Conservation (phyloP, 2,329 filamentous ascomycete genomes). For the Cryphonectria nitschkei region DNA sequence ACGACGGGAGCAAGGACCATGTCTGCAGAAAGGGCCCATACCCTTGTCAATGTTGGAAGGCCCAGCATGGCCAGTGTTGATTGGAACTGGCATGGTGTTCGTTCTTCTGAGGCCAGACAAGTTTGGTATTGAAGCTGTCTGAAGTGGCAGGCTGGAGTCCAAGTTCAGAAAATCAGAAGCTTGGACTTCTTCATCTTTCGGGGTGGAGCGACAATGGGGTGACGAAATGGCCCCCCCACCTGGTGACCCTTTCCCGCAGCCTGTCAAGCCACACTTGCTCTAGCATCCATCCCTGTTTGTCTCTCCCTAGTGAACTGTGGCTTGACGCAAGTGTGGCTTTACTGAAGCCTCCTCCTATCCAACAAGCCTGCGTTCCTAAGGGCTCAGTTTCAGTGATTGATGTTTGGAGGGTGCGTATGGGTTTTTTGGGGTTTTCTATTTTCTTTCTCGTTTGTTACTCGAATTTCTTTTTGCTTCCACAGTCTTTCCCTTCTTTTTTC, state of each 20-base stretch:
- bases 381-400: not conserved
- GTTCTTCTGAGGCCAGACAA: not conserved
- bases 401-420: too few relatives aligned
- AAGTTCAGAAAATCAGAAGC: slow-evolving; percentile 11
- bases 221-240: slow-evolving; percentile 12
- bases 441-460: not conserved
- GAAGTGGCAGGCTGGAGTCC: not conserved
- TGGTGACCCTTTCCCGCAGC: not conserved
- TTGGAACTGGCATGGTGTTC: slow-evolving; percentile 40
- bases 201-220: slow-evolving; percentile 11
- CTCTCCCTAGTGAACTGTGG: not conserved
- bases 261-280: slow-evolving; percentile 8
- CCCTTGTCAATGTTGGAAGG: slow-evolving; percentile 60
- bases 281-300: not conserved
- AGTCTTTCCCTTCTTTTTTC: not conserved
- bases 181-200: not conserved
- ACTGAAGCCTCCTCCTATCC: not conserved
- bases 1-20: slow-evolving; percentile 13
- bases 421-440: not conserved
- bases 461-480: not conserved
- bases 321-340: slow-evolving; percentile 5
- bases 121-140: not conserved
- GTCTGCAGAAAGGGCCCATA: slow-evolving; percentile 37
- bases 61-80: slow-evolving; percentile 40
- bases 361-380: not conserved